Conservation (phyloP, 305 asterid genomes). For the Rubia peregrina region DNA sequence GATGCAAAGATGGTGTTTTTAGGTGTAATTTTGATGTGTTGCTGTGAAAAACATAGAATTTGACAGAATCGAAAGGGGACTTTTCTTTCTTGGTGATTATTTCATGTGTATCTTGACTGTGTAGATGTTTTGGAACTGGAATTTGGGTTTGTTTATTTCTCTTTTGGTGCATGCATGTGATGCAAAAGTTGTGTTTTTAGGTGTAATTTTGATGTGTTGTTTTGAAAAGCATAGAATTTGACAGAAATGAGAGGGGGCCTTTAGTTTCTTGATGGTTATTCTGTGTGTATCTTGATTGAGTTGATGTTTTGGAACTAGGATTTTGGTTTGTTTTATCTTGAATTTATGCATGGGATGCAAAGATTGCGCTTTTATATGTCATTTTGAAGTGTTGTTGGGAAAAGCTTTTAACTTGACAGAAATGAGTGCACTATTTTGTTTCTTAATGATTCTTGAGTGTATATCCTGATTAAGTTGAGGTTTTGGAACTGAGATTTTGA, state of each 20-base stretch:
- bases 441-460: background rate
- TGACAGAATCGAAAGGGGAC: background rate
- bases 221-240: background rate
- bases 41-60: too few species aligned
- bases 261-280: background rate
- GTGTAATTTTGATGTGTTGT: too few species aligned
- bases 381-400: too few species aligned
- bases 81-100: background rate
- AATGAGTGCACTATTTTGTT: background rate
- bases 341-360: too few species aligned
- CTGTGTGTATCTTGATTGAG: slow-evolving; percentile 3
- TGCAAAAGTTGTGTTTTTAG: too few species aligned
- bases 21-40: too few species aligned
- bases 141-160: too few species aligned
- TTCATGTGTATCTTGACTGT: too few species aligned
- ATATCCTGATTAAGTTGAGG: background rate
- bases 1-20: too few species aligned
- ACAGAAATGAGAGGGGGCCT: too few species aligned
- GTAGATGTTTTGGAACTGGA: too few species aligned
- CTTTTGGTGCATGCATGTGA: background rate
- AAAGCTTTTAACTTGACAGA: background rate
- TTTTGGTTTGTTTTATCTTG: background rate
- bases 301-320: background rate
- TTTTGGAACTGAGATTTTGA: slow-evolving; percentile 2
- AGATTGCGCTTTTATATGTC: too few species aligned